Base-by-base conservation (phyloP, 2,329 filamentous ascomycete species). In the Purpureocillium takamizusanense region DNA sequence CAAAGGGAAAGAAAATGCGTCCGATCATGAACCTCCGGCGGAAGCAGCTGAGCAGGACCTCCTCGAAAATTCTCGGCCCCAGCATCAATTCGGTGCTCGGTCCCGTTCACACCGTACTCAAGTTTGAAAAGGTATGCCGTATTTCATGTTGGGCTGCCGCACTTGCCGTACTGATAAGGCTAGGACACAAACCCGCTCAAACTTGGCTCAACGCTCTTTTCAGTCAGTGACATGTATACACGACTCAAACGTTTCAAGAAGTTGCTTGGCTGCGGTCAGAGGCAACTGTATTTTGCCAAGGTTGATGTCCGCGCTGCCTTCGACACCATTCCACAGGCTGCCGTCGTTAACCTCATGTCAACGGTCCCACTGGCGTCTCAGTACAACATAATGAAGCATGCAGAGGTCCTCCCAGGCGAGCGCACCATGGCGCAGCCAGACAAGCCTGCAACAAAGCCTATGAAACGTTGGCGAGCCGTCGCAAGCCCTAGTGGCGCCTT, bases 261-360 rank as follows among this genome's bases (percentile, higher is more conserved):
- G 2, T 59, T 47, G 1, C 55, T 83, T 10, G 59, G 61, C 0
- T 41, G 59, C 2, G 45, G 46, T 0, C 50, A 60, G 1, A 51
- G 54, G 8, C 30, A 60, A 4, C 61, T 95, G 2, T 97, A 85
- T 60, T 94, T 97, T 60, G 89, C 81, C 43, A 98, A 98, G 56
- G 69, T 94, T 11, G 92, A 98, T 53, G 89, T 98, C 15, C 77
- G 86, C 55, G 79, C 86, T 2, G 94, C 90, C 50, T 98, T 95
- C 56, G 92, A 98, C 59, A 95, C 85, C 0, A 95, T 98, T 33
- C 92, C 92, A 0, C 92, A 97, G 56, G 62, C 73, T 18, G 76
- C 78, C 1, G 67, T 97, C 14, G 54, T 95, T 27, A 56, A 68
- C 17, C 66, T 97, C 18, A 73, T 94, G 45, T 59, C 46, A 41